phyloP scores from a whole-genome alignment of 257 asterid genomes.

The Oldenlandia corymbosa region DNA sequence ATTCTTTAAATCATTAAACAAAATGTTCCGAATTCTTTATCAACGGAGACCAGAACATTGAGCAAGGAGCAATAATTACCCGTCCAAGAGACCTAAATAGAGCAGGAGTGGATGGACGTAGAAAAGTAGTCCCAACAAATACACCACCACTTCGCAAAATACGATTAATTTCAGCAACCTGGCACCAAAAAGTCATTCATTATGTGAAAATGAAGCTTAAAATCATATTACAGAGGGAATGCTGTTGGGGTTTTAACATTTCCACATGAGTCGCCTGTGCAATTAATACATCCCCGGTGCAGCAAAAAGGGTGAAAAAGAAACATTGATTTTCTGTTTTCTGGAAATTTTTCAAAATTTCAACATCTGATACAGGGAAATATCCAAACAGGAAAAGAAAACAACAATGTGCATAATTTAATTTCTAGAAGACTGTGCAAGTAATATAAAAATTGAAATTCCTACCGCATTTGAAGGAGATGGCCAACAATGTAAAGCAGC shows the following conservation, averaged over 20 bases:
- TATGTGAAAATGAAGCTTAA: neutral
- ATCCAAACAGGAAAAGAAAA: neutral
- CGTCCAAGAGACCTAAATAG: constrained; percentile 59
- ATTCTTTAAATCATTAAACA: neutral
- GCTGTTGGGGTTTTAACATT: neutral
- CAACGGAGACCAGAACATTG: constrained; percentile 6
- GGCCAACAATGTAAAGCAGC: constrained; percentile 99
- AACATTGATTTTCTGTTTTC: neutral
- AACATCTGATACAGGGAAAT: neutral
- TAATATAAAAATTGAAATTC: constrained; percentile 6
- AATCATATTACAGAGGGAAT: neutral
- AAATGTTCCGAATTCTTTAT: neutral
- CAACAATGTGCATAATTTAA: neutral
- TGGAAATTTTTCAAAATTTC: neutral
- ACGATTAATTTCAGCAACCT: constrained; percentile 91
- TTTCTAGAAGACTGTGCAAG: neutral
- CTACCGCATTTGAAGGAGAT: constrained; percentile 91
- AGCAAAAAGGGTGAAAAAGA: neutral
- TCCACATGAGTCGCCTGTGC: neutral
- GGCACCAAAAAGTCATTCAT: constrained; percentile 2
- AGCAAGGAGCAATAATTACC: constrained; percentile 30
- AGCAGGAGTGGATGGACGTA: constrained; percentile 71
- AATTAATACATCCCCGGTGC: neutral
- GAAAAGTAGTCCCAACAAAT: constrained; percentile 88
- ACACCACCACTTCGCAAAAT: constrained; percentile 78